Percentiles rank a stretch among this genome's conserved stretches.
Conservation (phyloP, 805 yeast species). For the Groenewaldozyma salmanticensis region DNA sequence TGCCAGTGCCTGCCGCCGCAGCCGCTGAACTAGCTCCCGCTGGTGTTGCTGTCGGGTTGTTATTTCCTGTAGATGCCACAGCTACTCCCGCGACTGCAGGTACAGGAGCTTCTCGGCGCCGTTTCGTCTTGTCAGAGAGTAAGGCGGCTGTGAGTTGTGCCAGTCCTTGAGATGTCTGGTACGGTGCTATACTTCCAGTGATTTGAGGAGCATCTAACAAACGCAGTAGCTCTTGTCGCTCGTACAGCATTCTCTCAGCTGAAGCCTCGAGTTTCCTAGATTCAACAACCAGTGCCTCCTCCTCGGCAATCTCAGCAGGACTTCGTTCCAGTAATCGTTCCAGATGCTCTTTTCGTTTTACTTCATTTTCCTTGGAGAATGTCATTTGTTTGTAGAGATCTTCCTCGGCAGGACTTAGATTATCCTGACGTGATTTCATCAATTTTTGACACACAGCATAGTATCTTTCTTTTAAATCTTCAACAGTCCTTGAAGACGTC, state of each 20-base stretch:
- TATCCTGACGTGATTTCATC: conserved; percentile 33
- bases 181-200: conserved; percentile 59
- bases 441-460: conserved; percentile 51
- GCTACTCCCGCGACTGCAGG: conserved; percentile 9
- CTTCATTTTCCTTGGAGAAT: conserved; percentile 62
- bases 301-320: conserved; percentile 97
- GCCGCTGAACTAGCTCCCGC: conserved; percentile 8
- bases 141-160: conserved; percentile 76
- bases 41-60: conserved; percentile 3
- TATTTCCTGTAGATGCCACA: conserved; percentile 1
- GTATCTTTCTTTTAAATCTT: conserved; percentile 77
- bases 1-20: conserved; percentile 3
- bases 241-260: conserved; percentile 78
- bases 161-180: conserved; percentile 77
- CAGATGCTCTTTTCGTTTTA: conserved; percentile 71
- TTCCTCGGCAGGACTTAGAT: conserved; percentile 32
- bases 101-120: conserved; percentile 21
- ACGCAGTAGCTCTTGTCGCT: conserved; percentile 68
- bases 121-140: conserved; percentile 56
- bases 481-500: conserved; percentile 39
- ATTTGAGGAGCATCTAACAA: conserved; percentile 81
- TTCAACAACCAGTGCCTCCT: conserved; percentile 86
- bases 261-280: conserved; percentile 87
- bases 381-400: conserved; percentile 54
- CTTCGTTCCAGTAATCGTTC: conserved; percentile 68